Evolutionary conservation across 2,329 filamentous ascomycete species (phyloP).

Genomic region (Neophaeococcomyces aloes): DNA sequence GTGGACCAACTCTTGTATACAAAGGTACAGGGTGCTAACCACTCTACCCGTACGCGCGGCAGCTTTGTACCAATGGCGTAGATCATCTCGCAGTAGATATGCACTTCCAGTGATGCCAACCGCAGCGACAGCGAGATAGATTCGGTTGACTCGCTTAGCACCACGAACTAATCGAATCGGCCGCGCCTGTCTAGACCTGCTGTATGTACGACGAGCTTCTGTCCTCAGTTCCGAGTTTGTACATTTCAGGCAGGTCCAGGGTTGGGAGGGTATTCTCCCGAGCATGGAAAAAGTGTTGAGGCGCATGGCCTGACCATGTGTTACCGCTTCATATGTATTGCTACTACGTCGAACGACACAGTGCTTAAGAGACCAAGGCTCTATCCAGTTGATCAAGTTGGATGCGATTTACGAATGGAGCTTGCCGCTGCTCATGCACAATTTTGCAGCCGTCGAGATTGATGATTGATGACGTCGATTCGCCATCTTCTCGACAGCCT

Average conservation of each 20-base stretch:
- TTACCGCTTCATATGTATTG: conserved; percentile 1
- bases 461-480: too few relatives aligned
- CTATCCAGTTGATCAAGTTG: too few relatives aligned
- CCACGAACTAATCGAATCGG: conserved; percentile 2
- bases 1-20: conserved; percentile 68
- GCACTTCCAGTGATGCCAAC: conserved; percentile 33
- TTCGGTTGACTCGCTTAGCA: background rate
- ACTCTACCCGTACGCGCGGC: conserved; percentile 71
- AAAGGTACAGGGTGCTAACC: conserved; percentile 60
- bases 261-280: background rate
- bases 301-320: background rate
- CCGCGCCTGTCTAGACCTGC: conserved; percentile 1
- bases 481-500: too few relatives aligned
- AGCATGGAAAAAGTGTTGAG: conserved; percentile 6
- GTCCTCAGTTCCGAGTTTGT: background rate
- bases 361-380: too few relatives aligned
- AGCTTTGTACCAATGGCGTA: conserved; percentile 65
- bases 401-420: too few relatives aligned
- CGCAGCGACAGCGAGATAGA: conserved; percentile 23
- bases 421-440: too few relatives aligned
- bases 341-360: too few relatives aligned
- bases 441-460: too few relatives aligned
- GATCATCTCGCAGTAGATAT: conserved; percentile 51
- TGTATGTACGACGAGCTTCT: conserved; percentile 3
- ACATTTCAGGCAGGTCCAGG: conserved; percentile 6